Conservation (phyloP, 805 yeast species). For the Kodamaea leandrae region DNA sequence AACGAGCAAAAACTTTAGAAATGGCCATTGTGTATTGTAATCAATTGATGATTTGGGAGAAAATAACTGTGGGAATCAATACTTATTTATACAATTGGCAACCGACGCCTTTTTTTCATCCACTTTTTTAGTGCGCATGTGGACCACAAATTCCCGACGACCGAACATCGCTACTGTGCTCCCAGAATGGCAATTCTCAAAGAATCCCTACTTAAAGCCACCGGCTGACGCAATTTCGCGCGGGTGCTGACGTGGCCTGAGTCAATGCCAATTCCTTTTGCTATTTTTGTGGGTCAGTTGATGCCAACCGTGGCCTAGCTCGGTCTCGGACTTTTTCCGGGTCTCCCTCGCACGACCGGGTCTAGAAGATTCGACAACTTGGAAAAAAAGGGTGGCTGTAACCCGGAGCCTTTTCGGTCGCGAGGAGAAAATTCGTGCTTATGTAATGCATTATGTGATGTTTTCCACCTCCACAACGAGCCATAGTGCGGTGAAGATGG, state of each 20-base stretch:
- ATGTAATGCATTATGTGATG: no score
- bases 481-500: no score
- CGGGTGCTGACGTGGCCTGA: neutral
- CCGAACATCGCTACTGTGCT: neutral
- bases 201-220: no score
- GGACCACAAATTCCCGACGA: slow-evolving; percentile 28
- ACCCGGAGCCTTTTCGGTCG: slow-evolving; percentile 2
- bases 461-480: no score
- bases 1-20: slow-evolving; percentile 86
- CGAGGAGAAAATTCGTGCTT: neutral
- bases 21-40: slow-evolving; percentile 60
- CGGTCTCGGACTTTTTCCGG: slow-evolving; percentile 11
- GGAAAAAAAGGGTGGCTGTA: slow-evolving; percentile 3
- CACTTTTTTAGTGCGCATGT: slow-evolving; percentile 7
- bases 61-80: neutral
- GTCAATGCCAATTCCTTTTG: slow-evolving; percentile 1
- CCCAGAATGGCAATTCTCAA: neutral
- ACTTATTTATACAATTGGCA: slow-evolving; percentile 1
- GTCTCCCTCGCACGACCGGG: slow-evolving; percentile 1
- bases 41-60: slow-evolving; percentile 8
- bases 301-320: slow-evolving; percentile 9
- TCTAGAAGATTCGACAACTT: slow-evolving; percentile 8
- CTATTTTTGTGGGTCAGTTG: slow-evolving; percentile 5
- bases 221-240: neutral
- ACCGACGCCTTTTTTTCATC: slow-evolving; percentile 1